phyloP scores from a whole-genome alignment of 164 flowering plant species.

The Chloranthus sessilifolius region DNA sequence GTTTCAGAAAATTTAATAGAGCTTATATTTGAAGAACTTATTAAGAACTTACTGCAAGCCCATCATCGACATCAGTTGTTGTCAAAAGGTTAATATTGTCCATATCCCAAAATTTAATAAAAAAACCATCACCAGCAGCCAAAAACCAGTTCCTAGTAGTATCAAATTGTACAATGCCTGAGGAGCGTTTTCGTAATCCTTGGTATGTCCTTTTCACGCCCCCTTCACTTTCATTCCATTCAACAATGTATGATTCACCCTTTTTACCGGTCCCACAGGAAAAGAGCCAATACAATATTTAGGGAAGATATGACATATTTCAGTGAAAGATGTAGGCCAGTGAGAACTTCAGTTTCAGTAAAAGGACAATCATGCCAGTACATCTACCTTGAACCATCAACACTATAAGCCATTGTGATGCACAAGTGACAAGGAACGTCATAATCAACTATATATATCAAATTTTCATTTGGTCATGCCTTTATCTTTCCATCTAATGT shows the following conservation, averaged over 20 bases:
- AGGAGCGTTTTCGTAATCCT: conserved; percentile 58
- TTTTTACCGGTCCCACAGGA: conserved; percentile 84
- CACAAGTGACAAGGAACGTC: conserved; percentile 69
- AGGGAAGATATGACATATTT: background rate
- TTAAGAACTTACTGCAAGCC: conserved; percentile 58
- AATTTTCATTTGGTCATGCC: conserved; percentile 63
- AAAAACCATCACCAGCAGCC: conserved; percentile 72
- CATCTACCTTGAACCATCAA: conserved; percentile 57
- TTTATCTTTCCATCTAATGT: conserved; percentile 69
- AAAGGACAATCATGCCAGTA: background rate
- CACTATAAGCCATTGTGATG: conserved; percentile 64
- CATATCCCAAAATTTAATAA: conserved; percentile 77
- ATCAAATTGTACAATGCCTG: conserved; percentile 71
- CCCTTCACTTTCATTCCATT: conserved; percentile 88
- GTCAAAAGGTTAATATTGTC: conserved; percentile 46
- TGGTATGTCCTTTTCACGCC: conserved; percentile 61
- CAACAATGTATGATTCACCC: conserved; percentile 66
- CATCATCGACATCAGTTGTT: conserved; percentile 61
- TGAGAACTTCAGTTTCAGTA: background rate
- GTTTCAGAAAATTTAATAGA: background rate
- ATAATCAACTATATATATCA: conserved; percentile 66
- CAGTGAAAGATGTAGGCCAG: too few species aligned
- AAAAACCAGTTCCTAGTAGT: conserved; percentile 66
- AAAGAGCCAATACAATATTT: conserved; percentile 37
- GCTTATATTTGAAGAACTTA: too few species aligned